Percentiles rank a stretch among this genome's conserved stretches.
Conservation (phyloP, 208 protist genomes). For the Leishmania mexicana region DNA sequence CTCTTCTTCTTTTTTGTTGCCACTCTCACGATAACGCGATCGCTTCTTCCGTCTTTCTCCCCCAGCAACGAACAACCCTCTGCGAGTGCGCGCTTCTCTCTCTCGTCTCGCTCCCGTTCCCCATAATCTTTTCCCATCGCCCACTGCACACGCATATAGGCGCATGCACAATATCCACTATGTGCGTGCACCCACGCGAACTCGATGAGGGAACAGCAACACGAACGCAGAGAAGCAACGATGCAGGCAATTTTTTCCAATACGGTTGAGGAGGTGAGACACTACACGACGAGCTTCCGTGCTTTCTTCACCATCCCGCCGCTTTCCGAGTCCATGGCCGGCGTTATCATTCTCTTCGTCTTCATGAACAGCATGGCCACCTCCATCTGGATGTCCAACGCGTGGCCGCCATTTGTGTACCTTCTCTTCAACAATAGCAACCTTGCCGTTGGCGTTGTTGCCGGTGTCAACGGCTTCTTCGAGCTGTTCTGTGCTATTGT, state of each 20-base stretch:
- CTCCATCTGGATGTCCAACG: slow-evolving; percentile 80
- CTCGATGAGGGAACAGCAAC: not conserved
- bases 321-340: slow-evolving; percentile 50
- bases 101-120: not conserved
- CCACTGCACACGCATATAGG: not conserved
- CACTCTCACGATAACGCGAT: not conserved
- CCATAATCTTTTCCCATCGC: not conserved
- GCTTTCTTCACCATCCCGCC: slow-evolving; percentile 31
- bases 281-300: slow-evolving; percentile 19
- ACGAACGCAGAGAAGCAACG: not conserved
- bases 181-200: no score
- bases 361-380: slow-evolving; percentile 75
- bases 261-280: slow-evolving; percentile 4
- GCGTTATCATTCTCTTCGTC: slow-evolving; percentile 68
- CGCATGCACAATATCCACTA: not conserved
- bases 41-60: not conserved
- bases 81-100: not conserved
- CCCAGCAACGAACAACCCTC: not conserved
- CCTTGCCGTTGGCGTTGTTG: slow-evolving; percentile 62
- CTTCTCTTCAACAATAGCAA: slow-evolving; percentile 57
- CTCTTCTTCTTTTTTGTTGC: not conserved
- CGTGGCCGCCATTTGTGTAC: slow-evolving; percentile 72
- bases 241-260: not conserved
- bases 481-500: slow-evolving; percentile 52
- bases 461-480: slow-evolving; percentile 61